Percentiles rank a stretch among this genome's conserved stretches.
phyloP scores from a whole-genome alignment of 805 yeast genomes.

The Cyberlindnera petersonii region DNA sequence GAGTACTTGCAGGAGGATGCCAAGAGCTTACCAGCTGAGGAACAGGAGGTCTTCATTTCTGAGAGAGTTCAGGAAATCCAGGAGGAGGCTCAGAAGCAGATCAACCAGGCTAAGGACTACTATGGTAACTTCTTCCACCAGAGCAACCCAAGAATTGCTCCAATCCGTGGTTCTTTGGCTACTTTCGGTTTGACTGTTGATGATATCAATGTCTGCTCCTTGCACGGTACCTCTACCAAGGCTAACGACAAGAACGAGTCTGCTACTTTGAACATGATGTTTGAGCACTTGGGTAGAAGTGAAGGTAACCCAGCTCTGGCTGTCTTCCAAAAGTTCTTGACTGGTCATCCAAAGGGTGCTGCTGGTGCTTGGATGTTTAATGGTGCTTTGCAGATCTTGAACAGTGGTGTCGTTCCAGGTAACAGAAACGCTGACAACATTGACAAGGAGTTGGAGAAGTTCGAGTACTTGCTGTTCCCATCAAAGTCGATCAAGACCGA shows the following conservation, averaged over 20 bases:
- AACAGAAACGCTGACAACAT: constrained; percentile 98
- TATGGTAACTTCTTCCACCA: constrained; percentile 96
- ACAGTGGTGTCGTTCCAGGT: constrained; percentile 95
- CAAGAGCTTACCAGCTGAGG: constrained; percentile 43
- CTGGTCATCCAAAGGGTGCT: constrained; percentile 99
- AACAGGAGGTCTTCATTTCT: constrained; percentile 56
- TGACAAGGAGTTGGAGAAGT: constrained; percentile 77
- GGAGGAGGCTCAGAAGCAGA: constrained; percentile 80
- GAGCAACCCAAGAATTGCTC: constrained; percentile 91
- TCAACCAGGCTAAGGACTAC: constrained; percentile 81
- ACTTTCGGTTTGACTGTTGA: constrained; percentile 89
- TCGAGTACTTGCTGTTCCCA: constrained; percentile 88
- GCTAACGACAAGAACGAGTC: constrained; percentile 99
- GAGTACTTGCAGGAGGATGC: constrained; percentile 70
- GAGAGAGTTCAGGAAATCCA: constrained; percentile 87
- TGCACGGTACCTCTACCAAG: constrained; percentile 98
- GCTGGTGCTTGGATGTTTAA: constrained; percentile 99
- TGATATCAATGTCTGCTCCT: constrained; percentile 93
- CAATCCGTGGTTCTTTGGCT: constrained; percentile 95
- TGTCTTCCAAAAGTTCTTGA: constrained; percentile 97
- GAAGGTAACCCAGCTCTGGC: constrained; percentile 98
- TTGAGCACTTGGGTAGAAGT: constrained; percentile 91
- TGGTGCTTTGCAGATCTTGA: constrained; percentile 92
- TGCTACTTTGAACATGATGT: constrained; percentile 85
- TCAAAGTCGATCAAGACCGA: constrained; percentile 90